These are phyloP conservation scores for Calendula officinalis DNA, from an alignment of 129 eudicot species.

Conservation along the genomic window DNA sequence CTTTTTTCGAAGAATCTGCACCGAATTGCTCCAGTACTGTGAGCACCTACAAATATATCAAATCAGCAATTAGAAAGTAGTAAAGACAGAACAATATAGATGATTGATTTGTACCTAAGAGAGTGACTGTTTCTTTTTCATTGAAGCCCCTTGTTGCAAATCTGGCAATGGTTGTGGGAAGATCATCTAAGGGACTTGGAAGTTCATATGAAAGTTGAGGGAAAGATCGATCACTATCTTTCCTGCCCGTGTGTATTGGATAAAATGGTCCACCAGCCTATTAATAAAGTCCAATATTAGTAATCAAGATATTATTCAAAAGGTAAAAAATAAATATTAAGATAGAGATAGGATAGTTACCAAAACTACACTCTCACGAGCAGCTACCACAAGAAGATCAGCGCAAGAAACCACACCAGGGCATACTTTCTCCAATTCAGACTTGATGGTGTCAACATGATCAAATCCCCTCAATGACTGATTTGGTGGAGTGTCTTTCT, in stretches of 20 bases:
- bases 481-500: constrained; percentile 66
- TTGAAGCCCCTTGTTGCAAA: constrained; percentile 62
- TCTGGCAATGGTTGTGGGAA: constrained; percentile 24
- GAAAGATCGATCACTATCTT: constrained; percentile 48
- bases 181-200: constrained; percentile 68
- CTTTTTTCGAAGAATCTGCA: constrained; percentile 61
- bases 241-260: constrained; percentile 69
- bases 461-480: constrained; percentile 58
- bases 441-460: constrained; percentile 51
- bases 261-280: constrained; percentile 89
- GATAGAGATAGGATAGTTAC: too few relatives aligned
- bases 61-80: not conserved
- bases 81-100: not conserved
- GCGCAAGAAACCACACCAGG: constrained; percentile 82
- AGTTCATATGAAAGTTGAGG: constrained; percentile 46
- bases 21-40: constrained; percentile 70
- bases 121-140: constrained; percentile 58
- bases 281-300: constrained; percentile 7
- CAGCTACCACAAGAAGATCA: constrained; percentile 70
- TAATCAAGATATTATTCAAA: not conserved
- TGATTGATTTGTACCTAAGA: constrained; percentile 27
- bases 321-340: too few relatives aligned
- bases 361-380: constrained; percentile 69
- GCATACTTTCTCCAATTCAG: constrained; percentile 51
- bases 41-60: constrained; percentile 52